Evolutionary conservation across 495 filamentous ascomycete species (phyloP), one percentile per base, ranked within the genome.

Genomic region (Aspergillus avenaceus): DNA sequence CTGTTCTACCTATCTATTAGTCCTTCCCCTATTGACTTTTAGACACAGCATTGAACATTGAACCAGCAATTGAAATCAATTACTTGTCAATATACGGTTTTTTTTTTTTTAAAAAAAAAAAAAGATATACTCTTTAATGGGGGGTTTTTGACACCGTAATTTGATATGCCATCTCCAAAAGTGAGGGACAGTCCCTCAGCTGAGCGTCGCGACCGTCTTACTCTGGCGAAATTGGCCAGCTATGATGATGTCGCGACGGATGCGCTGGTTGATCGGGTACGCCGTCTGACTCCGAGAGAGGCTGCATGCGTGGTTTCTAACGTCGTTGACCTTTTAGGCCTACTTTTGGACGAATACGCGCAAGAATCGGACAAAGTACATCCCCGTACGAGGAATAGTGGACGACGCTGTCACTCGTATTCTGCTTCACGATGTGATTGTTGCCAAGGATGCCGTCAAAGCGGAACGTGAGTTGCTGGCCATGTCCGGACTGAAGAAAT

Each of bases 231-330:
- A 71, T 74, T 99, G 50, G 84, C 89, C 23, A 85, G 86, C 48
- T 97, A 97, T 73, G 93, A 99, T 71, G 93, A 99, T 65, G 83
- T 99, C 56, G 78, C 96, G 54, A 97, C 93, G 0, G 95, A 99
- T 83, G 86, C 87, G 50, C 84, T 99, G 27, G 83, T 99, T 34
- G 93, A 99, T 70, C 88, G 88, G 68, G 93, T 97, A 78, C 64
- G 88, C 76, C 22, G 34, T 54, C 45, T 21, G 28, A 16, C 44
- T 16, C 54, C 14, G 16, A 22, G 16, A 41, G 18, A 44, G n/a
- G 50, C 11, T 14, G n/a, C 11, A 24, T 27, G 16, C 9, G 13
- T 32, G 53, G 8, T 25, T 41, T 48, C 59, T 70, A 50, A 71
- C 58, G 16, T 24, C 16, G 32, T 13, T 11, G 28, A 48, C 47